These are phyloP conservation scores for Microbotryomycetes sp. DNA, from an alignment of 1,284 basidiomycete species.

Conservation along the genomic window DNA sequence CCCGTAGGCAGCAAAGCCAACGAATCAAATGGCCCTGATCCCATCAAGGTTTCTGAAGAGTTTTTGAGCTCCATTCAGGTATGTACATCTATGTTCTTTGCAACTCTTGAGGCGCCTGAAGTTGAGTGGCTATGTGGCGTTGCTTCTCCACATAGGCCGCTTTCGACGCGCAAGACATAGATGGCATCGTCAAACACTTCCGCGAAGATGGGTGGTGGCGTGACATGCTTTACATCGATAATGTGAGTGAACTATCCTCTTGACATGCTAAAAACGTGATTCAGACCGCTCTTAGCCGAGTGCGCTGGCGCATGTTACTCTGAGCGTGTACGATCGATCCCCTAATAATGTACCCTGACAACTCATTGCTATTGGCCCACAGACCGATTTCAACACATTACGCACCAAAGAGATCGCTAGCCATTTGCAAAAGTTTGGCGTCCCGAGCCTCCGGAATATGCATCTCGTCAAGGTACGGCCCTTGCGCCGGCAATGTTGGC, in stretches of 20 bases:
- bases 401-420: background rate
- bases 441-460: constrained; percentile 28
- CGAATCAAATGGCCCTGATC: constrained; percentile 11
- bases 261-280: too few species aligned
- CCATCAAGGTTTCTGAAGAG: constrained; percentile 41
- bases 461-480: constrained; percentile 15
- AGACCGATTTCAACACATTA: background rate
- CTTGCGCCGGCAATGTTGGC: constrained; percentile 8
- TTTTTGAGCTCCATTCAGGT: constrained; percentile 50
- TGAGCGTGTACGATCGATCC: too few species aligned
- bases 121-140: too few species aligned
- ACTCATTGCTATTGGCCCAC: too few species aligned
- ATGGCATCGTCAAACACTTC: constrained; percentile 31
- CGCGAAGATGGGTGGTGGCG: constrained; percentile 34
- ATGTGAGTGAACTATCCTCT: background rate
- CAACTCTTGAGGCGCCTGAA: too few species aligned
- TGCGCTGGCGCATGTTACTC: too few species aligned
- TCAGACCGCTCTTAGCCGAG: too few species aligned
- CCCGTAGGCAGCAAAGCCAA: constrained; percentile 14
- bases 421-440: constrained; percentile 29
- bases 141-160: too few species aligned
- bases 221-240: constrained; percentile 29
- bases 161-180: constrained; percentile 43
- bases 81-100: too few species aligned
- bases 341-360: too few species aligned